These are phyloP conservation scores for Auriscalpium orientale DNA, from an alignment of 768 basidiomycete genomes.

Conservation along the genomic window DNA sequence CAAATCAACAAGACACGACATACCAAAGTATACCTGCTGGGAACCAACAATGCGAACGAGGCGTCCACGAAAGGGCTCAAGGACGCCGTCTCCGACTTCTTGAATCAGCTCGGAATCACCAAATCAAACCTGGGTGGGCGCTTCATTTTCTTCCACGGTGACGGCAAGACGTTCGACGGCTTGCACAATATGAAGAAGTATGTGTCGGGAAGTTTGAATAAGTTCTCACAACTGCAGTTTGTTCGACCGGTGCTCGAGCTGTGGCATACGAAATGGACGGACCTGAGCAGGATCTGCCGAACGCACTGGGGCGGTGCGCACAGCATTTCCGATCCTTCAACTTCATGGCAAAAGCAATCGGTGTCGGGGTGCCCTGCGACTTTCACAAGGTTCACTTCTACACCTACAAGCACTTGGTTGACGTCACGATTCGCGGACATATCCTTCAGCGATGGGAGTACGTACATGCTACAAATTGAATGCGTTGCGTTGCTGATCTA, in stretches of 20 bases:
- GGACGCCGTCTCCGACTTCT: conserved; percentile 5
- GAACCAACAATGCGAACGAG: conserved; percentile 4
- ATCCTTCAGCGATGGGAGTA: too few species aligned
- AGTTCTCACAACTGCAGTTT: background rate
- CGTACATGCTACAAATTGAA: too few species aligned
- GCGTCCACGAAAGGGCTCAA: background rate
- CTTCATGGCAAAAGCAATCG: too few species aligned
- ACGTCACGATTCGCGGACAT: too few species aligned
- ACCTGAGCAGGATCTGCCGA: too few species aligned
- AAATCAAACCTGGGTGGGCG: background rate
- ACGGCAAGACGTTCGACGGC: conserved; percentile 10
- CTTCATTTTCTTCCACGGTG: conserved; percentile 1
- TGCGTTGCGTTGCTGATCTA: too few species aligned
- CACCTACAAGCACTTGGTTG: too few species aligned
- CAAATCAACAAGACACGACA: background rate
- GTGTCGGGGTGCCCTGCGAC: too few species aligned
- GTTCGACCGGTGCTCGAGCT: background rate
- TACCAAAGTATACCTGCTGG: conserved; percentile 3
- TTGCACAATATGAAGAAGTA: background rate
- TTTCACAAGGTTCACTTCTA: too few species aligned
- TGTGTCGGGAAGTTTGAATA: background rate
- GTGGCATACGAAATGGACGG: background rate
- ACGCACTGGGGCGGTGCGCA: too few species aligned
- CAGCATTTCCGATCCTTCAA: too few species aligned
- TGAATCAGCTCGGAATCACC: conserved; percentile 1